Evolutionary conservation across 345 rosid species (phyloP).

Genomic region (Salix exigua): DNA sequence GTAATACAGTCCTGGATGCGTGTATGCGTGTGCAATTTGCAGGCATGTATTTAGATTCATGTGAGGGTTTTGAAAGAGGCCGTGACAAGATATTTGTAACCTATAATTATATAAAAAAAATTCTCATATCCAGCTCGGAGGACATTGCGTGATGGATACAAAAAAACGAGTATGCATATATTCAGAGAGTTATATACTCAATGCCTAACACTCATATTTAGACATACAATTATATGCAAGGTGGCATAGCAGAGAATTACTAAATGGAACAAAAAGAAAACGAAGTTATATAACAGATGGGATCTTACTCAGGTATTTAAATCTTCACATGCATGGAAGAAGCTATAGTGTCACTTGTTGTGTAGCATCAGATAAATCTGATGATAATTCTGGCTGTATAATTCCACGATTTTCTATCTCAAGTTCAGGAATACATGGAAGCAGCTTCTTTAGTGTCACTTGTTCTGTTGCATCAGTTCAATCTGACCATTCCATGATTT

Average conservation of each 20-base stretch:
- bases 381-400: too few relatives aligned
- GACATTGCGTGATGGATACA: background rate
- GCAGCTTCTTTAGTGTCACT: conserved; percentile 23
- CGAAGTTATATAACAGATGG: background rate
- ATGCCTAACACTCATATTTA: background rate
- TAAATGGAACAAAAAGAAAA: too few relatives aligned
- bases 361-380: too few relatives aligned
- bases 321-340: too few relatives aligned
- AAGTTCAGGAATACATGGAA: conserved; percentile 9
- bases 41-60: background rate
- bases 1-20: background rate
- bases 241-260: background rate
- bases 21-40: background rate
- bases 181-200: background rate
- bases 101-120: too few relatives aligned
- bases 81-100: background rate
- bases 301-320: background rate
- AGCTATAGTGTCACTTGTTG: too few relatives aligned
- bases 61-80: background rate
- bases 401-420: background rate
- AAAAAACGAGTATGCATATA: background rate
- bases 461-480: conserved; percentile 63
- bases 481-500: too few relatives aligned
- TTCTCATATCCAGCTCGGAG: background rate
- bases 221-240: background rate